These are phyloP conservation scores for Ceratocystis alfenasii DNA, from an alignment of 2,329 filamentous ascomycete species.

Conservation along the genomic window DNA sequence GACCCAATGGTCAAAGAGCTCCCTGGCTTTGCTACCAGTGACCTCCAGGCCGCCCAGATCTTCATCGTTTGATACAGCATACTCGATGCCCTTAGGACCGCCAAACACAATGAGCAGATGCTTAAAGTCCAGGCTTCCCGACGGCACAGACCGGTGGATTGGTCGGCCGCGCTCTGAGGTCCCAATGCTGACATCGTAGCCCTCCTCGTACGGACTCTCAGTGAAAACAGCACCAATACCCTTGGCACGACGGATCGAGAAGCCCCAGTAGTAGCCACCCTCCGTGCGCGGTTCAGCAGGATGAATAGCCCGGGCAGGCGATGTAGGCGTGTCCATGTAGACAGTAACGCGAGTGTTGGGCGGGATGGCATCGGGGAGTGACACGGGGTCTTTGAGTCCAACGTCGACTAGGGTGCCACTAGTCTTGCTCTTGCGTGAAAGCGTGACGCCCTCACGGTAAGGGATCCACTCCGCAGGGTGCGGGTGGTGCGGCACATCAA, in stretches of 20 bases:
- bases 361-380: conserved; percentile 50
- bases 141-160: conserved; percentile 36
- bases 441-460: conserved; percentile 66
- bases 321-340: conserved; percentile 44
- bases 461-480: conserved; percentile 63
- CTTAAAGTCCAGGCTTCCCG: conserved; percentile 37
- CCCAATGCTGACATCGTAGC: conserved; percentile 73
- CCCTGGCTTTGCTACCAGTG: conserved; percentile 48
- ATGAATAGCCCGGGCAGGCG: conserved; percentile 41
- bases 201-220: conserved; percentile 59
- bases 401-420: conserved; percentile 47
- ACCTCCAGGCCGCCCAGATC: conserved; percentile 50
- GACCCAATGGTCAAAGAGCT: conserved; percentile 75
- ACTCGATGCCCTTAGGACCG: conserved; percentile 67
- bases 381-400: conserved; percentile 43
- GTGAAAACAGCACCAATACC: conserved; percentile 65
- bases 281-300: conserved; percentile 60
- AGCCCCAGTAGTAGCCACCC: conserved; percentile 80
- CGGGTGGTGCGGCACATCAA: conserved; percentile 79
- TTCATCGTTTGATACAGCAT: conserved; percentile 52
- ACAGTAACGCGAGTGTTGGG: conserved; percentile 63
- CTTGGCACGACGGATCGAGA: conserved; percentile 51
- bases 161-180: conserved; percentile 65
- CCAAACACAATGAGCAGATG: conserved; percentile 72
- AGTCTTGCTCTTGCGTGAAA: conserved; percentile 31